A percentile compares a stretch with the other conserved stretches of the same genome.
Conservation (phyloP, 768 basidiomycete genomes). For the Naematelia encephala region DNA sequence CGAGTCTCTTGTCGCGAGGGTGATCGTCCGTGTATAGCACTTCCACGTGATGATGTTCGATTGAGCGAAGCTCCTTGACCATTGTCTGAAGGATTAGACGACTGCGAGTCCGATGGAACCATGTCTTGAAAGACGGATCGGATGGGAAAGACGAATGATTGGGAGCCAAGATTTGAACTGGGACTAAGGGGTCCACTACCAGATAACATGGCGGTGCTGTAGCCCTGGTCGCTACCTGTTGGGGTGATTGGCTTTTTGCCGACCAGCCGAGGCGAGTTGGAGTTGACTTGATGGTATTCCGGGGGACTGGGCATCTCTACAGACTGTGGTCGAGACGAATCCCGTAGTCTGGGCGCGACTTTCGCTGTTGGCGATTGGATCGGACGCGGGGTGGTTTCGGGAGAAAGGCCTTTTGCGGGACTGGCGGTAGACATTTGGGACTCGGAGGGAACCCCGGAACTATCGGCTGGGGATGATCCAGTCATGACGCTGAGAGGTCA, state of each 20-base stretch:
- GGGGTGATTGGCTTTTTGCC: not conserved
- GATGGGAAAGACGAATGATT: constrained; percentile 35
- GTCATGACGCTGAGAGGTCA: not conserved
- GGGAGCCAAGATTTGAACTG: constrained; percentile 5
- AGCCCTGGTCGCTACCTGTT: constrained; percentile 1
- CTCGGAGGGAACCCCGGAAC: too few relatives aligned
- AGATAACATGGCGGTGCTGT: constrained; percentile 7
- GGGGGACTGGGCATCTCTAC: constrained; percentile 8
- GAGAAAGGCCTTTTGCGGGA: not conserved
- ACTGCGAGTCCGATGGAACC: constrained; percentile 1
- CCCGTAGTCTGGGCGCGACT: not conserved
- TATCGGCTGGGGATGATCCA: not conserved
- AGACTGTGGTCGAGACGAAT: constrained; percentile 4
- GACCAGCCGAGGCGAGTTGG: not conserved
- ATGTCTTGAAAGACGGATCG: constrained; percentile 31
- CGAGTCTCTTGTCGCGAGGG: not conserved
- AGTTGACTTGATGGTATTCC: not conserved
- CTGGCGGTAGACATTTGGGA: too few relatives aligned
- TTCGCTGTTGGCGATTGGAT: not conserved
- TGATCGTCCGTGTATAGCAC: not conserved
- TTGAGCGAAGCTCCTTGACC: not conserved
- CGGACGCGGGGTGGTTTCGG: not conserved
- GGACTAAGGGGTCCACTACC: constrained; percentile 15
- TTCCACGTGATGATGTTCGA: not conserved
- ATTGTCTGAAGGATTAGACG: not conserved